Base-by-base conservation (phyloP, 2,329 filamentous ascomycete genomes). In the Diaporthe amygdali region DNA sequence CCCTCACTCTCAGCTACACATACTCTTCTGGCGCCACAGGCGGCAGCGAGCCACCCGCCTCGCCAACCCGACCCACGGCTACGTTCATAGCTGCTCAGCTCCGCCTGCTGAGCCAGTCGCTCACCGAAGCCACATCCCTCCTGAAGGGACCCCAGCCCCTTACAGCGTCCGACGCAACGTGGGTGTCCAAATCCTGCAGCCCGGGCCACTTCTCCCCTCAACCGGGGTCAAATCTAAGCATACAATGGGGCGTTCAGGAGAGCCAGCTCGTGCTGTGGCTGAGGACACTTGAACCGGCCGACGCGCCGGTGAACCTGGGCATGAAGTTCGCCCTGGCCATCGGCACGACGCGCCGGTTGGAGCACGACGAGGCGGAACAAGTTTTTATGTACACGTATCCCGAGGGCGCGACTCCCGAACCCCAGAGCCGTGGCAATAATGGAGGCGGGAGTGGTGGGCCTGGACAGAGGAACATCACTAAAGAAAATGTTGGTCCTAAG, bases 361-460 rank as follows among this genome's bases (percentile, higher is more conserved):
- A 92, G 75, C 93, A 95, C 79, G 93, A 95, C 80, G 96, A 98
- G 81, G 91, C 92, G 74, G 93, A 96, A 72, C 88, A 91, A 46
- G 84, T 93, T 0, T 98, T 97, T 80, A 85, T 84, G 5, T 98
- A 87, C 39, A 69, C 70, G 46, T 73, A 72, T 25, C 72, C 72
- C 22, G 66, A 70, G 64, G 64, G 54, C 5, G 51, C 55, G 39
- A 22, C 52, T 3, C 71, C 68, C 59, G 32, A 44, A 20, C 22
- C 27, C 71, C 70, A 69, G 30, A 59, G 32, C 12, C 72, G 44
- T 20, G 66, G 32, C 7, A 27, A 47, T 2, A 54, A 66, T 9
- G 63, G 32, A 14, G 63, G 30, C 5, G 54, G 39, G 86, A 81
- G 41, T 5, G 37, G 49, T 30, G 66, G 27, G 2, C 4, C 20